Conservation (phyloP, 2,329 filamentous ascomycete species). For the Colletotrichum camelliae region DNA sequence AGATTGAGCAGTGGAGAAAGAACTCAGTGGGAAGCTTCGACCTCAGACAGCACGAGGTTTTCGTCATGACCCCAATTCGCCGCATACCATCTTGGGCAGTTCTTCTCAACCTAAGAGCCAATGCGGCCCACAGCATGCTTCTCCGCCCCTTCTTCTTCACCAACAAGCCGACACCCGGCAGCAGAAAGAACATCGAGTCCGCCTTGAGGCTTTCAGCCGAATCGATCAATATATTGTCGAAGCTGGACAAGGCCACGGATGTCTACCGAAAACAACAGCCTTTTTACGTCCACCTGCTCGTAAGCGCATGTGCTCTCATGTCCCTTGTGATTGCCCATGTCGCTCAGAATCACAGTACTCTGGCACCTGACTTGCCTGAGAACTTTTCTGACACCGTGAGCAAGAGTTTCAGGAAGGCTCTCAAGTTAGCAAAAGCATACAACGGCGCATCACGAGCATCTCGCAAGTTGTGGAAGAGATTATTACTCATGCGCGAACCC, state of each 20-base stretch:
- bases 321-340: background rate
- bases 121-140: conserved; percentile 5
- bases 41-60: background rate
- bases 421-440: background rate
- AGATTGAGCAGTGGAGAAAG: background rate
- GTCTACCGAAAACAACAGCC: conserved; percentile 15
- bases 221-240: background rate
- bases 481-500: background rate
- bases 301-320: conserved; percentile 6
- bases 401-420: background rate
- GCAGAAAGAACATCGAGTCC: conserved; percentile 4
- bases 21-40: background rate
- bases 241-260: conserved; percentile 5
- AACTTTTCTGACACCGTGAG: background rate
- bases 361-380: background rate
- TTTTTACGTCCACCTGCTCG: conserved; percentile 11
- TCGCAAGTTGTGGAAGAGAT: background rate
- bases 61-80: background rate
- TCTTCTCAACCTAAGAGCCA: conserved; percentile 9
- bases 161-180: background rate
- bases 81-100: conserved; percentile 13
- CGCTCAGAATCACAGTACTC: background rate
- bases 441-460: background rate
- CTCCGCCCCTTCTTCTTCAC: conserved; percentile 17
- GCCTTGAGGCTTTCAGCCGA: background rate